These are phyloP conservation scores for Kuraishia borneana DNA, from an alignment of 805 yeast genomes.

Conservation along the genomic window DNA sequence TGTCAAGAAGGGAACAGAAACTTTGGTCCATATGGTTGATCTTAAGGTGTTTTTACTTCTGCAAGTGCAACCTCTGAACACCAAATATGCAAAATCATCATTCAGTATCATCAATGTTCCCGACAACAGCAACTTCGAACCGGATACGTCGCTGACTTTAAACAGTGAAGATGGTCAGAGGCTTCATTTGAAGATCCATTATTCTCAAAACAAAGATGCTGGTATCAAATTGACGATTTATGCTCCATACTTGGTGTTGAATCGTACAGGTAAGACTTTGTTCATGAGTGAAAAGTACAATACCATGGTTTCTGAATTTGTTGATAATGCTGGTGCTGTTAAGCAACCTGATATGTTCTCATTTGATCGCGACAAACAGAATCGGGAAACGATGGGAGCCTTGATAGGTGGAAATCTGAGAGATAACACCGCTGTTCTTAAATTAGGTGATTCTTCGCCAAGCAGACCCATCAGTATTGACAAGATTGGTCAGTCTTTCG, in stretches of 20 bases:
- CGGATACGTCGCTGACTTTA: conserved; percentile 42
- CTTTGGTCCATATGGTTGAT: conserved; percentile 72
- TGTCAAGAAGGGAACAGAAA: conserved; percentile 53
- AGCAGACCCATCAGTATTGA: conserved; percentile 75
- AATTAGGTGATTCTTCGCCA: conserved; percentile 59
- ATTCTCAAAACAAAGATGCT: conserved; percentile 38
- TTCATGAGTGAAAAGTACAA: conserved; percentile 48
- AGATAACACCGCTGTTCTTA: conserved; percentile 54
- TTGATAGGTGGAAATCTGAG: conserved; percentile 21
- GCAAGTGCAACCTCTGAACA: conserved; percentile 52
- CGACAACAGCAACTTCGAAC: conserved; percentile 36
- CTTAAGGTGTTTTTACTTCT: conserved; percentile 59
- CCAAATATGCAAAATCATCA: conserved; percentile 55
- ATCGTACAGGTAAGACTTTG: conserved; percentile 64
- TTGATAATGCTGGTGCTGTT: conserved; percentile 13
- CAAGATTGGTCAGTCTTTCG: conserved; percentile 77
- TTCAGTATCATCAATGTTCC: conserved; percentile 67
- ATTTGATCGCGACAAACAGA: conserved; percentile 36
- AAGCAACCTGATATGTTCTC: conserved; percentile 75
- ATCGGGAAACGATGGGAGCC: conserved; percentile 6
- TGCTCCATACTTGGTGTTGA: conserved; percentile 76
- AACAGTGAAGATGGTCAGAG: conserved; percentile 56
- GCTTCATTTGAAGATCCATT: conserved; percentile 53
- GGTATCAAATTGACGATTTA: conserved; percentile 62
- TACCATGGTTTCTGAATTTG: conserved; percentile 33